Evolutionary conservation across 78 protist genomes (phyloP), one percentile per base, ranked within the genome.

Genomic region (Neovahlkampfia damariscottae): DNA sequence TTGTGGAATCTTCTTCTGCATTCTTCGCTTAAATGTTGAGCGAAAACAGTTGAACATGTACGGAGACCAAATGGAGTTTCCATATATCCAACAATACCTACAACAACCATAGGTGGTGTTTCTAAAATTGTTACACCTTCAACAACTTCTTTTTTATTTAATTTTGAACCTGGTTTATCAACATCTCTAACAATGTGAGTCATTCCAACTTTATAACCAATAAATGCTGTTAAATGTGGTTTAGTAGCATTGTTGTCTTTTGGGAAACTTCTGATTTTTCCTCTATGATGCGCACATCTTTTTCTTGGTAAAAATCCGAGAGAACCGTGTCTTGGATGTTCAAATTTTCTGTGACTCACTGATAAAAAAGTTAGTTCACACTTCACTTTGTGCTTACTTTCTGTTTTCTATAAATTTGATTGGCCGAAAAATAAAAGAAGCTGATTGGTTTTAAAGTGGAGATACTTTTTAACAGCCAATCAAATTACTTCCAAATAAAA

Each of bases 181-280:
- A 96, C 72, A 34, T 97, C 98, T 41, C 99, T 96, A 41, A 96
- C 92, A 74, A 98, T 87, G 98, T 98, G 99, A 40, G 99, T 95
- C 99, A 94, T 94, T 84, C 99, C 99, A 35, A 99, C 99, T 96
- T 98, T 98, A 98, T 88, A 97, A 59, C 93, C 99, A 74, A 95
- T 70, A 73, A 77, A 77, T 50, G 96, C 98, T 5, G 99, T 98
- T 50, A 97, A 87, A 93, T 98, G 99, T 67, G 90, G 89, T 35
- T 83, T 72, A 88, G 91, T 66, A 67, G 85, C 19, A 40, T 71
- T 74, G 74, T 97, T 93, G 82, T 98, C 99, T 84, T 88, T 88
- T 58, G 99, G 99, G 99, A 97, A 98, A 41, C 90, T 35, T 80
- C 90, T 79, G 70, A 90, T 74, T 34, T 76, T 35, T 30, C 99